Percentiles rank a stretch among this genome's conserved stretches.
Evolutionary conservation across 805 yeast genomes (phyloP).

Genomic region (Teunomyces gatunensis): DNA sequence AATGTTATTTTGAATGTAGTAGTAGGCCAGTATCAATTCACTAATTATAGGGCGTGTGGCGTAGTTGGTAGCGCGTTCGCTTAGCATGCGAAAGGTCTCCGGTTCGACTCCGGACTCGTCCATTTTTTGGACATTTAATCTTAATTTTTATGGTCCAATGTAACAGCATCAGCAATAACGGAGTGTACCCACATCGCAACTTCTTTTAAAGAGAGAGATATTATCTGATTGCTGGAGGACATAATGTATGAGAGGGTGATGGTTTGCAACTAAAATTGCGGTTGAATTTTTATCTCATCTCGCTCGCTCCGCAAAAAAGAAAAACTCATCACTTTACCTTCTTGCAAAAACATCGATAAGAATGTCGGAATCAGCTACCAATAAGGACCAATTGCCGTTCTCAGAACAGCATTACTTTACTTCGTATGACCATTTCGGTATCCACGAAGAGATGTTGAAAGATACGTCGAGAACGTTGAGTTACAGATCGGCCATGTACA

Average conservation of each 20-base stretch:
- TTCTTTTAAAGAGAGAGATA: no score
- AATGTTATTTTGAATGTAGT: no score
- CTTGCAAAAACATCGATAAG: neutral
- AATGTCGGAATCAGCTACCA: constrained; percentile 51
- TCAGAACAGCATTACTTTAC: constrained; percentile 91
- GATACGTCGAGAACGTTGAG: constrained; percentile 90
- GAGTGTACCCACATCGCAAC: no score
- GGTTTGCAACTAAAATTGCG: neutral
- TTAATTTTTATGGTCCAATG: neutral
- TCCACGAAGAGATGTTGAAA: constrained; percentile 98
- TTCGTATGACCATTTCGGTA: constrained; percentile 95
- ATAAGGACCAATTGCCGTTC: constrained; percentile 59
- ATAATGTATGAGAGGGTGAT: neutral
- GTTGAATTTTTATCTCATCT: constrained; percentile 3
- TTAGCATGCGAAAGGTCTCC: constrained; percentile 78
- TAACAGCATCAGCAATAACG: neutral
- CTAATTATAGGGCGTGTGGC: constrained; percentile 55
- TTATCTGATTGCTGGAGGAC: neutral
- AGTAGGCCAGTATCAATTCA: no score
- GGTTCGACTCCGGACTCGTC: constrained; percentile 78
- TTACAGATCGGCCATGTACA: constrained; percentile 87
- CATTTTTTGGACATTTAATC: constrained; percentile 25
- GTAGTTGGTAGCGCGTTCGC: constrained; percentile 83
- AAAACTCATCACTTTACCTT: constrained; percentile 1
- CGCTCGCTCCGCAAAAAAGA: neutral